Conservation (phyloP, 768 basidiomycete genomes). For the Crucibulum laeve region DNA sequence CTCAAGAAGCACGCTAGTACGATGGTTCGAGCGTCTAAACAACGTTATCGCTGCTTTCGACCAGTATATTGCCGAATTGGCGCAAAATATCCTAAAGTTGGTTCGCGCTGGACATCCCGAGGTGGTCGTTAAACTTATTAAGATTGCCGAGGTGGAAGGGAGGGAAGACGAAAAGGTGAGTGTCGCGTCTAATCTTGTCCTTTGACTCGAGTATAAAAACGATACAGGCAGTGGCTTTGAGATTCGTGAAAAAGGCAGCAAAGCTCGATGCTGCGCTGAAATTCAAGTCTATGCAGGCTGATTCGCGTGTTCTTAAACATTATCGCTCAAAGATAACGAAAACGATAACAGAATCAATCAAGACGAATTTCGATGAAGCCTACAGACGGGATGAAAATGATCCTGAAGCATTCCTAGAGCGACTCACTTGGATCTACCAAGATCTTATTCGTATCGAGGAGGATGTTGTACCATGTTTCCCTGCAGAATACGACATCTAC, state of each 20-base stretch:
- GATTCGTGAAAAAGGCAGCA: conserved; percentile 90
- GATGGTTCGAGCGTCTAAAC: conserved; percentile 85
- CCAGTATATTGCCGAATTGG: conserved; percentile 73
- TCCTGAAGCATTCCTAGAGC: conserved; percentile 70
- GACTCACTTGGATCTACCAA: conserved; percentile 87
- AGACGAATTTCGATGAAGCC: conserved; percentile 62
- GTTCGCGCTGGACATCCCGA: conserved; percentile 75
- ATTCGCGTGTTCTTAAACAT: conserved; percentile 90
- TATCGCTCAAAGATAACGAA: conserved; percentile 89
- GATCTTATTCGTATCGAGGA: conserved; percentile 91
- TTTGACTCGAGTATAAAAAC: conserved; percentile 4
- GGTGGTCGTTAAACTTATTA: conserved; percentile 89
- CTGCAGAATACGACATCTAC: conserved; percentile 87
- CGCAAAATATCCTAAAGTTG: conserved; percentile 72
- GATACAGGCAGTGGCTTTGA: conserved; percentile 82
- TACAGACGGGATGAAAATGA: conserved; percentile 60
- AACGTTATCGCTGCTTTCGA: conserved; percentile 81
- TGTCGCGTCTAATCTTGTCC: background rate
- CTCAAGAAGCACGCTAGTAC: conserved; percentile 62
- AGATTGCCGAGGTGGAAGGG: conserved; percentile 92
- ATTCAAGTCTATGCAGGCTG: conserved; percentile 90
- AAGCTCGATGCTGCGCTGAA: conserved; percentile 91
- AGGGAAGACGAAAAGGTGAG: conserved; percentile 90
- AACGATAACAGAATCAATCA: conserved; percentile 74
- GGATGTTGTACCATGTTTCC: conserved; percentile 89